These are phyloP conservation scores for Talaromyces sp. DNA, from an alignment of 2,329 filamentous ascomycete species.

Conservation along the genomic window DNA sequence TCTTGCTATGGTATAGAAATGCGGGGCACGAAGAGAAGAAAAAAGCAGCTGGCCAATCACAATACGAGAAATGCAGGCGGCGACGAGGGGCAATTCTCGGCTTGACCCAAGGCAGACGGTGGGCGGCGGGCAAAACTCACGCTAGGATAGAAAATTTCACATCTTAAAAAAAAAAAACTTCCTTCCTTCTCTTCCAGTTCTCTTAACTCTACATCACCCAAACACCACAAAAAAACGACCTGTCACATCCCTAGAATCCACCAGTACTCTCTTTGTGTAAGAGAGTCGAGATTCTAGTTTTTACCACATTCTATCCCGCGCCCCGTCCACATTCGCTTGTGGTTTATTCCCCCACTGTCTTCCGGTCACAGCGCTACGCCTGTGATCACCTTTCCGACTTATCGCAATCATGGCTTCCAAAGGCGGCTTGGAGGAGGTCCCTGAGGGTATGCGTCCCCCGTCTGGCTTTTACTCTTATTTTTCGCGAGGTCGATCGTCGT, in stretches of 20 bases:
- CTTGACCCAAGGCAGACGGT: not conserved
- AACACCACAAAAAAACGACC: constrained; percentile 13
- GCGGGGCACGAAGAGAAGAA: not conserved
- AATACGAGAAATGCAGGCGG: not conserved
- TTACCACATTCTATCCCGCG: constrained; percentile 12
- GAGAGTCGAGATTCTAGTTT: constrained; percentile 34
- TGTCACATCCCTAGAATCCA: constrained; percentile 19
- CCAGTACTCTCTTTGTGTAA: constrained; percentile 21
- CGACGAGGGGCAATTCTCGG: constrained; percentile 3
- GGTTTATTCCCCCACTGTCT: constrained; percentile 27
- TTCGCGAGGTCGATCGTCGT: not conserved
- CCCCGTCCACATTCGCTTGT: constrained; percentile 24
- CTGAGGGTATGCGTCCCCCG: constrained; percentile 66
- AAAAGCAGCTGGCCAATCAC: not conserved
- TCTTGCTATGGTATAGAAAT: not conserved
- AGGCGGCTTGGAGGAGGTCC: constrained; percentile 97
- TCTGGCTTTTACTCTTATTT: not conserved
- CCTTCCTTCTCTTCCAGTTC: constrained; percentile 16
- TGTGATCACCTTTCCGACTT: constrained; percentile 55
- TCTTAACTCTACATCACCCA: constrained; percentile 15
- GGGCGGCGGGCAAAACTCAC: constrained; percentile 13
- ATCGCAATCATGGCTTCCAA: constrained; percentile 95
- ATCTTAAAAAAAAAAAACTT: constrained; percentile 13
- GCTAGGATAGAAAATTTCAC: constrained; percentile 22
- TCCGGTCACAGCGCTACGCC: constrained; percentile 69